A percentile compares a stretch with the other conserved stretches of the same genome.
Conservation (phyloP, 2,329 filamentous ascomycete species). For the Aspergillus proliferans region DNA sequence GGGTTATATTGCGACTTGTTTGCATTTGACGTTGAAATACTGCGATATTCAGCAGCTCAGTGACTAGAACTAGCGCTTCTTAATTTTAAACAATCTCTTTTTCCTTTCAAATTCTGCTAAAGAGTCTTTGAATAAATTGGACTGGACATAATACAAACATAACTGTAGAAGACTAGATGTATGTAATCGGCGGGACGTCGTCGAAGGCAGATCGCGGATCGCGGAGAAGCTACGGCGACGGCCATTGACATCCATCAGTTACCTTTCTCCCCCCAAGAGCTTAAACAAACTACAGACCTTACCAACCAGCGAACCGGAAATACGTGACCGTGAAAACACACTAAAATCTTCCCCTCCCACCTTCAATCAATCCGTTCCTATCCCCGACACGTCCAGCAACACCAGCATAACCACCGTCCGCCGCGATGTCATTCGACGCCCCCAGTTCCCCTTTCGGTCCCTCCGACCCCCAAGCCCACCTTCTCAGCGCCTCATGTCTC, state of each 20-base stretch:
- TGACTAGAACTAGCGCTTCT: no score
- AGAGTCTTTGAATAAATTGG: no score
- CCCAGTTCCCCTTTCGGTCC: slow-evolving; percentile 60
- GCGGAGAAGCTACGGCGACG: not conserved
- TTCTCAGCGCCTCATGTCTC: slow-evolving; percentile 77
- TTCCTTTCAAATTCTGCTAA: no score
- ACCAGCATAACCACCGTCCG: slow-evolving; percentile 1
- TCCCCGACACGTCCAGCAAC: not conserved
- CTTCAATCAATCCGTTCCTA: not conserved
- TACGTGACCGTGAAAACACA: no score
- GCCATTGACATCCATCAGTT: not conserved
- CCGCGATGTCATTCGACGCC: slow-evolving; percentile 65
- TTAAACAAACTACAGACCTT: not conserved
- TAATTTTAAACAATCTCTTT: no score
- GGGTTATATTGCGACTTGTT: no score
- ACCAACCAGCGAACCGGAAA: not conserved
- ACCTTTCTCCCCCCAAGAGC: not conserved
- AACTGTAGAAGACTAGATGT: no score
- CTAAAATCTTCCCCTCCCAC: no score
- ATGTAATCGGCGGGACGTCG: no score
- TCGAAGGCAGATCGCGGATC: not conserved
- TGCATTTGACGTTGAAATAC: no score
- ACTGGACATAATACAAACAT: no score
- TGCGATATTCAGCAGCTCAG: no score
- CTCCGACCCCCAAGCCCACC: slow-evolving; percentile 66